phyloP scores from a whole-genome alignment of 73 alveolate species.

The Paramecium caudatum region DNA sequence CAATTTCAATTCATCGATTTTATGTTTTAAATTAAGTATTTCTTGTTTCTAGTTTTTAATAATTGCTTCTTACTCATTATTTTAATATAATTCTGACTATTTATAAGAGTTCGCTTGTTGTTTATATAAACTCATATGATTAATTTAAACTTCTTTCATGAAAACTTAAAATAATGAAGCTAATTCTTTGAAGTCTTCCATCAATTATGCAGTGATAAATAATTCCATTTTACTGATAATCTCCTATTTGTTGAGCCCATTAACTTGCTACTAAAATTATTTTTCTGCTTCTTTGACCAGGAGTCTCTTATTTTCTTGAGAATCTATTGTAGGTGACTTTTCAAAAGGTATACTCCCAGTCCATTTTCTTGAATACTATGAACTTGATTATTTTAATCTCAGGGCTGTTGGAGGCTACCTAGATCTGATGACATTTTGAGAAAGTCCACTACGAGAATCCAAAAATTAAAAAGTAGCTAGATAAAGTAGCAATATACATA shows the following conservation, averaged over 20 bases:
- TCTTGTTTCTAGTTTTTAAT: slow-evolving; percentile 24
- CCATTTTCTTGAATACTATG: neutral
- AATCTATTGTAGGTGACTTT: neutral
- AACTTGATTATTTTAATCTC: neutral
- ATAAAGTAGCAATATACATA: neutral
- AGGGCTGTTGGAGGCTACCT: neutral
- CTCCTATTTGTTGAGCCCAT: slow-evolving; percentile 33
- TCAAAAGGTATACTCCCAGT: neutral
- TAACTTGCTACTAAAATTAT: neutral
- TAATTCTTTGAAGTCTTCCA: slow-evolving; percentile 53
- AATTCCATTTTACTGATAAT: slow-evolving; percentile 33
- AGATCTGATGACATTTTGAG: neutral
- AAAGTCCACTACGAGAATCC: neutral
- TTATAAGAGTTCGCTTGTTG: neutral
- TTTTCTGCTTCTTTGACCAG: slow-evolving; percentile 29
- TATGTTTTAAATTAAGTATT: neutral
- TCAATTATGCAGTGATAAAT: slow-evolving; percentile 1
- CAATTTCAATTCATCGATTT: neutral
- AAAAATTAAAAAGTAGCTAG: slow-evolving; percentile 34
- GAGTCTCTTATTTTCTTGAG: slow-evolving; percentile 16
- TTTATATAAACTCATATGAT: slow-evolving; percentile 15
- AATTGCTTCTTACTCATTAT: neutral
- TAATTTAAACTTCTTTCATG: slow-evolving; percentile 49
- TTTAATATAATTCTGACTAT: slow-evolving; percentile 30
- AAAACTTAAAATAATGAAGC: slow-evolving; percentile 8